phyloP scores from a whole-genome alignment of 2,329 filamentous ascomycete genomes.

The Ramichloridium luteum region DNA sequence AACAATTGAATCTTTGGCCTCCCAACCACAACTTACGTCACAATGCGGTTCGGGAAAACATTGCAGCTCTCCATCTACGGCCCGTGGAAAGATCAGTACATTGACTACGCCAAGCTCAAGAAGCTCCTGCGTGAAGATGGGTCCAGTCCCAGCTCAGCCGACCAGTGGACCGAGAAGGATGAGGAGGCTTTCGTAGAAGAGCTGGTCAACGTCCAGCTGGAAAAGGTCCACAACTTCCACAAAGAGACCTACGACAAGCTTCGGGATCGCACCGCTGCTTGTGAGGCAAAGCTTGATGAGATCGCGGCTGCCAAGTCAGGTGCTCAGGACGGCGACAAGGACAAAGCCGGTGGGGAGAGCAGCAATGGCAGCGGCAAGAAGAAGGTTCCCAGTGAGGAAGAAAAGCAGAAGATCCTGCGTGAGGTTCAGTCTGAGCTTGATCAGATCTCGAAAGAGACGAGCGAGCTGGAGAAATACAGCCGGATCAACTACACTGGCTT shows the following conservation, averaged over 20 bases:
- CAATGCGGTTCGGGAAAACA: constrained; percentile 89
- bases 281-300: constrained; percentile 52
- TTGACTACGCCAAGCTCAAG: constrained; percentile 93
- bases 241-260: constrained; percentile 68
- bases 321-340: constrained; percentile 24
- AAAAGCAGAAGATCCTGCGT: constrained; percentile 45
- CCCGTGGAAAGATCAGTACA: constrained; percentile 87
- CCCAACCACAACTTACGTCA: no score
- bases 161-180: constrained; percentile 80
- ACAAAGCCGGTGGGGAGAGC: constrained; percentile 8
- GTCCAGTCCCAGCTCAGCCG: constrained; percentile 37
- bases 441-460: constrained; percentile 76
- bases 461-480: constrained; percentile 88
- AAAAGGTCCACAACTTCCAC: constrained; percentile 89
- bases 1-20: no score
- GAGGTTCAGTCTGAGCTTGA: constrained; percentile 73
- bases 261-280: constrained; percentile 64
- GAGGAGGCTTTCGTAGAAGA: constrained; percentile 91
- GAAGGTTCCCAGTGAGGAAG: constrained; percentile 27
- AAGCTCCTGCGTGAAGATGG: constrained; percentile 63
- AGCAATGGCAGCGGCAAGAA: constrained; percentile 23
- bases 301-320: constrained; percentile 27
- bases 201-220: constrained; percentile 83
- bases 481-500: constrained; percentile 96
- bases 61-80: constrained; percentile 66